phyloP scores from a whole-genome alignment of 805 yeast species.

The Yamadazyma laniorum region DNA sequence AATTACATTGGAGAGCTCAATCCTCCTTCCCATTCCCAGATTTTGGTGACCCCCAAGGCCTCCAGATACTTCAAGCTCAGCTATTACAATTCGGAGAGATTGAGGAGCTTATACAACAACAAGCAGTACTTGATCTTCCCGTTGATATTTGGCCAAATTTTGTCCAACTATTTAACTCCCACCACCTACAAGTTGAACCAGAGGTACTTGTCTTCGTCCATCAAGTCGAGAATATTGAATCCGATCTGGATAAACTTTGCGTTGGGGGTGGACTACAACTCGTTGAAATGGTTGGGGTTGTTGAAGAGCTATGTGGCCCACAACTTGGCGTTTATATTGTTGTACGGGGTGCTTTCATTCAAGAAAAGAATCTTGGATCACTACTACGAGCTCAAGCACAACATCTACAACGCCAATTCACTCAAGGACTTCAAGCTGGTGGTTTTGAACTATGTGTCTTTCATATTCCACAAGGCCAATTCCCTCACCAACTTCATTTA shows the following conservation, averaged over 20 bases:
- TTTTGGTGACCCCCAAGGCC: constrained; percentile 26
- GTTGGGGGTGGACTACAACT: constrained; percentile 23
- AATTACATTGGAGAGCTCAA: constrained; percentile 29
- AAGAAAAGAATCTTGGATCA: constrained; percentile 21
- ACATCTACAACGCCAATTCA: constrained; percentile 11
- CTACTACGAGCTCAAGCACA: constrained; percentile 23
- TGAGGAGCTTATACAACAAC: constrained; percentile 23
- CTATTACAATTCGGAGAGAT: constrained; percentile 19
- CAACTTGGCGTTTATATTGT: constrained; percentile 20
- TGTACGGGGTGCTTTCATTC: constrained; percentile 20
- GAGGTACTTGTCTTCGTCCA: constrained; percentile 30
- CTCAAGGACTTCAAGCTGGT: constrained; percentile 11
- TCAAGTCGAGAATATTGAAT: constrained; percentile 31
- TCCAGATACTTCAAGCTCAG: constrained; percentile 26
- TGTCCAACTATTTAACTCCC: constrained; percentile 42
- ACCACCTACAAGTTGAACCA: constrained; percentile 35
- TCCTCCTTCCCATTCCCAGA: constrained; percentile 31
- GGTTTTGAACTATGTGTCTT: constrained; percentile 17
- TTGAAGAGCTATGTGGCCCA: constrained; percentile 25
- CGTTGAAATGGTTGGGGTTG: constrained; percentile 31
- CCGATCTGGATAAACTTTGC: constrained; percentile 43
- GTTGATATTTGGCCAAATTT: constrained; percentile 35
- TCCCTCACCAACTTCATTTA: constrained; percentile 34
- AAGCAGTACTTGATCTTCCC: constrained; percentile 37
- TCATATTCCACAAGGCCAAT: constrained; percentile 25